Percentiles rank a stretch among this genome's conserved stretches.
Conservation (phyloP, 495 filamentous ascomycete species). For the Thozetella sp. region DNA sequence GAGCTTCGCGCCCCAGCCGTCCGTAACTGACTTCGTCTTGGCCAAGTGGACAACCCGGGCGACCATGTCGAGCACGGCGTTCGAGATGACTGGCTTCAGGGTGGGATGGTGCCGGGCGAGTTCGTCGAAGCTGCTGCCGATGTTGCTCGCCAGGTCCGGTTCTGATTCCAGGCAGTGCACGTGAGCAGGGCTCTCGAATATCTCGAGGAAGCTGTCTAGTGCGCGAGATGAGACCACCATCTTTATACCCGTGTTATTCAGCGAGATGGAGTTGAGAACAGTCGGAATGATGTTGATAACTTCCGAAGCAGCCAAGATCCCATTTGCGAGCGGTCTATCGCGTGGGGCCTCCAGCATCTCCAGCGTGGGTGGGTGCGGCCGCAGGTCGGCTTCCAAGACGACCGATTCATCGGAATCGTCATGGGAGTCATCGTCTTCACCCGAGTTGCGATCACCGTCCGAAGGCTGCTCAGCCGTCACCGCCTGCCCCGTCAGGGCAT, state of each 20-base stretch:
- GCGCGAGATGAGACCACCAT: constrained; percentile 85
- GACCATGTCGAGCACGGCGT: constrained; percentile 81
- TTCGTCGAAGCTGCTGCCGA: constrained; percentile 91
- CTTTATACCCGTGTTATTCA: constrained; percentile 86
- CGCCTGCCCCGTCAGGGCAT: constrained; percentile 69
- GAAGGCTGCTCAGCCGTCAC: constrained; percentile 39
- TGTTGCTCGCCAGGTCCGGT: constrained; percentile 58
- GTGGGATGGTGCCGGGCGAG: constrained; percentile 89
- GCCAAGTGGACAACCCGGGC: constrained; percentile 73
- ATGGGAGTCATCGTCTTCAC: constrained; percentile 34
- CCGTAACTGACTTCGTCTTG: constrained; percentile 61
- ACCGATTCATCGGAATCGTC: constrained; percentile 37
- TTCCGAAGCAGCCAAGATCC: constrained; percentile 82
- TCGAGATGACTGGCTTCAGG: constrained; percentile 77
- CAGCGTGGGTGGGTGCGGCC: constrained; percentile 42
- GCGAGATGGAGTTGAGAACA: constrained; percentile 90
- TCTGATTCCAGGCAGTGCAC: constrained; percentile 80
- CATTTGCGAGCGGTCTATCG: constrained; percentile 57
- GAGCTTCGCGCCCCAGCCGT: constrained; percentile 78
- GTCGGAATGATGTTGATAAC: constrained; percentile 83
- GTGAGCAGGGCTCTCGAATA: constrained; percentile 91
- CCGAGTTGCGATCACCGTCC: constrained; percentile 28
- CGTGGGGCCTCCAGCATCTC: constrained; percentile 41
- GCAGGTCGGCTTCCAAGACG: constrained; percentile 37
- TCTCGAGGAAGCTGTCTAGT: constrained; percentile 84